Base-by-base conservation (phyloP, 306 rosid genomes). In the Vigna radiata region DNA sequence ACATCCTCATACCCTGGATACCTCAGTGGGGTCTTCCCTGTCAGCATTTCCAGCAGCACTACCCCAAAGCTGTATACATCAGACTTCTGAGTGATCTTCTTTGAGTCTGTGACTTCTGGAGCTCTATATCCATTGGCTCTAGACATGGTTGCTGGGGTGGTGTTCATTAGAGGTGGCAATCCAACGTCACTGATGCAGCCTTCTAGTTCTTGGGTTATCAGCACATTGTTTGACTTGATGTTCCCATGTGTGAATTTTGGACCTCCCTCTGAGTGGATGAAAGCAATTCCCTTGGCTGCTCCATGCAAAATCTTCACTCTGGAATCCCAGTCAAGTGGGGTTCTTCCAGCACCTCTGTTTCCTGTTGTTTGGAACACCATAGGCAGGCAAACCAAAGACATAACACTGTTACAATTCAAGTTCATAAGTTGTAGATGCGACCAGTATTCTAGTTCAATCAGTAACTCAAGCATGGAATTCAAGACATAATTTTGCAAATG, bases 1-100 rank as follows among this genome's bases (percentile, higher is more conserved):
- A 80, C 88, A 2, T 85, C 85, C 4, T 90, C 91, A 46, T 81
- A 50, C 0, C 97, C 95, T 1, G 91, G 88, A 73, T 83, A 72
- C 14, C 88, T 80, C 52, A 90, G 47, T 29, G 97, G 89, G 8
- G 66, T 46, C 78, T 90, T 92, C 4, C 96, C 96, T 19, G 96
- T 92, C 63, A 92, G 88, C 88, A 90, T 85, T 79, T 92, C 97
- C 0, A 92, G 93, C 3, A 92, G 90, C 64, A 92, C 64, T 59
- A 92, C 96, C 2, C 97, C 97, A 19, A 90, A 86, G 87, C 96
- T 84, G 82, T 90, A 90, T 0, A 92, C 96, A 56, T 92, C 97
- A 0, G 96, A 84, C 55, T 92, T 88, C 1, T 90, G 91, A 0
- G 91, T 84, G 77, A 82, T 85, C 62, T 89, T 90, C 19, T 82